A percentile compares a stretch with the other conserved stretches of the same genome.
Evolutionary conservation across 2,329 filamentous ascomycete genomes (phyloP).

Genomic region (Paraconiothyrium sp.): DNA sequence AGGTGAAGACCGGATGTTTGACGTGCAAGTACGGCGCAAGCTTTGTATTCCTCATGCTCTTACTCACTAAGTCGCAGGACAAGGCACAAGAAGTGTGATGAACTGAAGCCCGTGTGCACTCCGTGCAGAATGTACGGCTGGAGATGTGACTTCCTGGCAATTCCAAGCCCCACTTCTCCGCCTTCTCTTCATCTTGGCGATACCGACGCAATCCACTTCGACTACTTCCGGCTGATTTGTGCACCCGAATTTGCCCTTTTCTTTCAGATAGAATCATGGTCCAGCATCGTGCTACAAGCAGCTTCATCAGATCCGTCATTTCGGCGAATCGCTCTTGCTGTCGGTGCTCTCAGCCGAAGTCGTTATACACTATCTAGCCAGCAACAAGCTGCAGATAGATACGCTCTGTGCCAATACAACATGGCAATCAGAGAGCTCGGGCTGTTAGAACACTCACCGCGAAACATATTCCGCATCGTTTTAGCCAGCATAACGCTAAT

Average conservation of each 20-base stretch:
- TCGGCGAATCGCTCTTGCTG: slow-evolving; percentile 12
- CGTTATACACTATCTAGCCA: slow-evolving; percentile 1
- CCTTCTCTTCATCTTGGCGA: not conserved
- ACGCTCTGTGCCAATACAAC: slow-evolving; percentile 12
- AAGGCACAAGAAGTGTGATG: slow-evolving; percentile 17
- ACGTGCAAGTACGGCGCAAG: slow-evolving; percentile 11
- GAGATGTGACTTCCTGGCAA: slow-evolving; percentile 1
- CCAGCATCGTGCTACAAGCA: slow-evolving; percentile 5
- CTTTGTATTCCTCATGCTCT: not conserved
- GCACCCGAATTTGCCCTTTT: slow-evolving; percentile 13
- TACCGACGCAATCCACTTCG: slow-evolving; percentile 3
- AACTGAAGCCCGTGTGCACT: slow-evolving; percentile 8
- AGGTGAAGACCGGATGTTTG: slow-evolving; percentile 5
- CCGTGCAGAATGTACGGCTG: slow-evolving; percentile 2
- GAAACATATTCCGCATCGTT: slow-evolving; percentile 1
- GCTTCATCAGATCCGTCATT: not conserved
- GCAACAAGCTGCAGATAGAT: not conserved
- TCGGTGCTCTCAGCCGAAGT: slow-evolving; percentile 9
- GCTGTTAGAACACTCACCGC: not conserved
- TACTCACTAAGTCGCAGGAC: slow-evolving; percentile 1
- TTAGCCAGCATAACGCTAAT: slow-evolving; percentile 6
- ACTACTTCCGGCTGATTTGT: slow-evolving; percentile 10
- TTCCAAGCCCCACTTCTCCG: not conserved
- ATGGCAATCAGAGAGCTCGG: slow-evolving; percentile 11
- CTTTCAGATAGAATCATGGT: not conserved